These are phyloP conservation scores for Pleurotus ostreatus DNA, from an alignment of 768 basidiomycete genomes.

Conservation along the genomic window DNA sequence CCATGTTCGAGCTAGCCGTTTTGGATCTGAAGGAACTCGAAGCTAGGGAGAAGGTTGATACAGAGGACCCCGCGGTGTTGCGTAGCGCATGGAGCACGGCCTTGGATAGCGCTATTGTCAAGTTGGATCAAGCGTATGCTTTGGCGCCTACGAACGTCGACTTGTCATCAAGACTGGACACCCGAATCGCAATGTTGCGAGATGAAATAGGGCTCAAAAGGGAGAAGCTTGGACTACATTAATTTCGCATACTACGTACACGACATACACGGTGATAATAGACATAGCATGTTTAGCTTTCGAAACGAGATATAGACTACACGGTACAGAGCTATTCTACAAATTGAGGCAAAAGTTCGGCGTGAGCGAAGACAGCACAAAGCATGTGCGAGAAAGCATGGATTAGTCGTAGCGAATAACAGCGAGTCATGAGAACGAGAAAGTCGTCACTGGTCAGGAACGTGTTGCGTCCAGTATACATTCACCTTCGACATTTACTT, in stretches of 20 bases:
- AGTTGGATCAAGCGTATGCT: constrained; percentile 48
- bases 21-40: constrained; percentile 62
- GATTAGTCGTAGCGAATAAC: too few relatives aligned
- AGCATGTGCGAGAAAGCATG: too few relatives aligned
- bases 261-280: not conserved
- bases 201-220: constrained; percentile 68
- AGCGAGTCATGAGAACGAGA: too few relatives aligned
- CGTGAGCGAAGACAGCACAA: too few relatives aligned
- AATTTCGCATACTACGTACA: not conserved
- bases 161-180: constrained; percentile 65
- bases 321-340: too few relatives aligned
- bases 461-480: too few relatives aligned
- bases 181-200: constrained; percentile 61
- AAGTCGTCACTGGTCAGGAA: too few relatives aligned
- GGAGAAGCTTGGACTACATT: constrained; percentile 34
- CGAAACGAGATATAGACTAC: not conserved
- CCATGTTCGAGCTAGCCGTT: constrained; percentile 68
- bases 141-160: constrained; percentile 54
- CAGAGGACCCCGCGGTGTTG: constrained; percentile 24
- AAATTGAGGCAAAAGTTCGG: too few relatives aligned
- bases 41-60: constrained; percentile 18
- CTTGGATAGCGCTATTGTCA: constrained; percentile 42
- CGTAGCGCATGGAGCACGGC: constrained; percentile 39
- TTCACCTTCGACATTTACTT: too few relatives aligned
- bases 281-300: not conserved